These are phyloP conservation scores for Backusella circina DNA, from an alignment of 192 early-diverging fungal species.

Conservation along the genomic window DNA sequence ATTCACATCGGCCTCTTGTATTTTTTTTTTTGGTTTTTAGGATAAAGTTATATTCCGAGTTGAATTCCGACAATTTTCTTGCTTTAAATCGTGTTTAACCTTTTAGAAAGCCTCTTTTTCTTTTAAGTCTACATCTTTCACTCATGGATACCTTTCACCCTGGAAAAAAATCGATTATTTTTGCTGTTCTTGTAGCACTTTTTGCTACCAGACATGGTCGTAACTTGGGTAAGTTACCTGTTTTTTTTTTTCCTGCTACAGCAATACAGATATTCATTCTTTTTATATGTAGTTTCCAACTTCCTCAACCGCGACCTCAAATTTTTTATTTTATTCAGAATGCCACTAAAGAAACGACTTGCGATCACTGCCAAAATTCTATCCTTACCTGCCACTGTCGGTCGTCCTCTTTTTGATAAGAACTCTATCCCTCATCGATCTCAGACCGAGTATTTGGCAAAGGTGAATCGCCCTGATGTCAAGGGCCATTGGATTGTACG, in stretches of 20 bases:
- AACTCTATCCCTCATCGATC: not conserved
- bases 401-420: not conserved
- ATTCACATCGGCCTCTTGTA: not conserved
- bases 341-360: not conserved
- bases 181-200: not conserved
- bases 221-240: not conserved
- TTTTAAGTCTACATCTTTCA: not conserved
- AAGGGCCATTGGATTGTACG: constrained; percentile 4
- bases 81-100: not conserved
- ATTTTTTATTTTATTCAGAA: not conserved
- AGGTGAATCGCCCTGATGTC: not conserved
- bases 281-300: not conserved
- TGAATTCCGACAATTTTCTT: not conserved
- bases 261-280: not conserved
- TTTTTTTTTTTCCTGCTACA: not conserved
- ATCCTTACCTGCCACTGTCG: not conserved
- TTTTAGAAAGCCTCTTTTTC: not conserved
- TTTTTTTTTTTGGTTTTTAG: not conserved
- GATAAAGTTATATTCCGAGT: not conserved
- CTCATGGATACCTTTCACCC: not conserved
- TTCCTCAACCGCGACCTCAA: not conserved
- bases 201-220: not conserved
- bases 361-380: not conserved
- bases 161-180: not conserved
- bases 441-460: not conserved